Conservation (phyloP, 2,329 filamentous ascomycete species). For the Pyrenophora teres region DNA sequence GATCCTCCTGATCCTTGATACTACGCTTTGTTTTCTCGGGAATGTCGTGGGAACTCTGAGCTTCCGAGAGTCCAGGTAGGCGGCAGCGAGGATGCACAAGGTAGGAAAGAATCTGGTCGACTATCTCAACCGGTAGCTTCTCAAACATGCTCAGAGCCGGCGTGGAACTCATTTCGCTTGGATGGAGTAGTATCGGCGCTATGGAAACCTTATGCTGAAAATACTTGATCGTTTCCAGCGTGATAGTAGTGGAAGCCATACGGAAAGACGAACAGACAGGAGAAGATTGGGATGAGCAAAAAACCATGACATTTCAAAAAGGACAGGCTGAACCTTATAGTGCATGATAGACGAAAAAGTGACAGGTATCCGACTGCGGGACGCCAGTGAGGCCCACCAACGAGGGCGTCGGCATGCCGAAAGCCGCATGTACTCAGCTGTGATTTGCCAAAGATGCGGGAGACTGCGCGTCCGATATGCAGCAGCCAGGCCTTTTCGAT, state of each 20-base stretch:
- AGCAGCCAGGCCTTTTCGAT: conserved; percentile 11
- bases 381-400: conserved; percentile 12
- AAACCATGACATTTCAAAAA: background rate
- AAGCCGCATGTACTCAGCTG: background rate
- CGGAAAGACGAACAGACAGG: background rate
- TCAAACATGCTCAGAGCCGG: conserved; percentile 25
- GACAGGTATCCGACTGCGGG: conserved; percentile 19
- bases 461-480: conserved; percentile 11
- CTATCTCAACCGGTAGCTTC: conserved; percentile 34
- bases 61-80: conserved; percentile 37
- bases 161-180: background rate
- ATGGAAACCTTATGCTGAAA: background rate
- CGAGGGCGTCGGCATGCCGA: conserved; percentile 22
- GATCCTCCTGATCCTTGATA: conserved; percentile 29
- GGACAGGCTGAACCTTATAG: conserved; percentile 7
- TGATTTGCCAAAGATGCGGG: conserved; percentile 12
- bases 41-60: conserved; percentile 30
- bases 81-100: conserved; percentile 36
- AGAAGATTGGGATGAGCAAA: background rate
- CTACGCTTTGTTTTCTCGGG: conserved; percentile 18
- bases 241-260: conserved; percentile 5
- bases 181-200: background rate
- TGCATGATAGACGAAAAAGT: conserved; percentile 16
- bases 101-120: conserved; percentile 35
- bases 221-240: background rate